phyloP scores from a whole-genome alignment of 768 basidiomycete genomes.

The Lactifluus subvellereus region DNA sequence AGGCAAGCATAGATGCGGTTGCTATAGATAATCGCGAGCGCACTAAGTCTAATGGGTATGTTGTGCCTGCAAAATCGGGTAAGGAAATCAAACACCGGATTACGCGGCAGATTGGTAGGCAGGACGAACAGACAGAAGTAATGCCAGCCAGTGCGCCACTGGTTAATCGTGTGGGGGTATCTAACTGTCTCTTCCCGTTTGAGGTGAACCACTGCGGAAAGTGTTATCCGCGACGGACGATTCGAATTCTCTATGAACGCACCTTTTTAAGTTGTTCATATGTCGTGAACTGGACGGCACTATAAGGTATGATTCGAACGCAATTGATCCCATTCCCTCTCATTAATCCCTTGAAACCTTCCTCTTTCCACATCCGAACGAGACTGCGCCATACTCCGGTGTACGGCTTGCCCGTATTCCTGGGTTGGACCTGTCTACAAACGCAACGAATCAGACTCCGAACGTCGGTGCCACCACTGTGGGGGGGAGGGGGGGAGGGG shows the following conservation, averaged over 20 bases:
- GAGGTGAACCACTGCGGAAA: conserved; percentile 56
- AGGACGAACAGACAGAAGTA: conserved; percentile 79
- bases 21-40: conserved; percentile 90
- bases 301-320: conserved; percentile 87
- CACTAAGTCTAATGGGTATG: conserved; percentile 92
- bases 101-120: neutral
- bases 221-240: neutral
- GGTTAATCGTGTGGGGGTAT: conserved; percentile 80
- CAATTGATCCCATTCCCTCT: conserved; percentile 91
- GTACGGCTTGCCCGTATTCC: conserved; percentile 57
- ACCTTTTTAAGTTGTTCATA: conserved; percentile 92
- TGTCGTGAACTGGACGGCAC: conserved; percentile 79
- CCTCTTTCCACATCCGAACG: conserved; percentile 87
- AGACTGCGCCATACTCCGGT: conserved; percentile 81
- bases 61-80: conserved; percentile 48
- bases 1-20: conserved; percentile 62
- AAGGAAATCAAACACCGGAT: conserved; percentile 5
- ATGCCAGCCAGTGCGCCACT: conserved; percentile 92
- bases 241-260: conserved; percentile 15
- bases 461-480: neutral
- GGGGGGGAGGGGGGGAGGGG: neutral
- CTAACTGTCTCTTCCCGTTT: conserved; percentile 66
- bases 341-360: conserved; percentile 92
- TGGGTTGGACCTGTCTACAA: conserved; percentile 83
- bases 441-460: neutral